Base-by-base conservation (phyloP, 192 early-diverging fungal genomes). In the Thamnidium elegans region DNA sequence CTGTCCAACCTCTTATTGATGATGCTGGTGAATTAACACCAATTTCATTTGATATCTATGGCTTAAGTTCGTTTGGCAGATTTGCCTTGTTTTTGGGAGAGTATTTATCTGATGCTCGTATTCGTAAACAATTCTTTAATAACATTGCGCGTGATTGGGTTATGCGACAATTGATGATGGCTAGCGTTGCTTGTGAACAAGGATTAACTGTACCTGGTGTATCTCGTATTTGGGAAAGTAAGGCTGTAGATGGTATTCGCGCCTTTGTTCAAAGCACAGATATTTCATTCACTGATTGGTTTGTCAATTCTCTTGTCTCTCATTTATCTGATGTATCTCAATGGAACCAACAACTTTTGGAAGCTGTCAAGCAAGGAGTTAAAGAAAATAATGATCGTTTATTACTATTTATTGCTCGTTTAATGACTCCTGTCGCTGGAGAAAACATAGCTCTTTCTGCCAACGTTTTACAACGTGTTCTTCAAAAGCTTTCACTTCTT, bases 41-140 rank as follows among this genome's bases (percentile, higher is more conserved):
- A 8, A 53, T 74, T 4, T 31, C 54, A 6, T 84, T 80, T 51
- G 82, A 84, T 65, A 62, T 73, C 8, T 79, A 78, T 77, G 82
- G 80, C 7, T 56, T 81, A 10, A 80, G 78, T 11, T 55, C 77
- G 7, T 84, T 77, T 23, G 80, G 72, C 31, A 71, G 82, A 2
- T 42, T 74, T 44, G 73, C 70, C 0, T 48, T 84, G 0, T 84
- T 81, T 52, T 68, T 70, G 15, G 68, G 71, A 20, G 77, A 77
- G 50, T 63, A 75, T 21, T 54, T 80, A n/a, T 71, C 58, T 13
- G 66, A 71, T n/a, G 68, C 50, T 36, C 17, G 23, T 1, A 65
- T 52, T 7, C 48, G 63, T 2, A 56, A 63, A 4, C 42, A 78
- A 11, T 74, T 82, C 32, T 23, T 69, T 46, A 34, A 11, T 58